A percentile compares a stretch with the other conserved stretches of the same genome.
These are phyloP conservation scores for Choiromyces venosus DNA, from an alignment of 495 filamentous ascomycete species.

Conservation along the genomic window DNA sequence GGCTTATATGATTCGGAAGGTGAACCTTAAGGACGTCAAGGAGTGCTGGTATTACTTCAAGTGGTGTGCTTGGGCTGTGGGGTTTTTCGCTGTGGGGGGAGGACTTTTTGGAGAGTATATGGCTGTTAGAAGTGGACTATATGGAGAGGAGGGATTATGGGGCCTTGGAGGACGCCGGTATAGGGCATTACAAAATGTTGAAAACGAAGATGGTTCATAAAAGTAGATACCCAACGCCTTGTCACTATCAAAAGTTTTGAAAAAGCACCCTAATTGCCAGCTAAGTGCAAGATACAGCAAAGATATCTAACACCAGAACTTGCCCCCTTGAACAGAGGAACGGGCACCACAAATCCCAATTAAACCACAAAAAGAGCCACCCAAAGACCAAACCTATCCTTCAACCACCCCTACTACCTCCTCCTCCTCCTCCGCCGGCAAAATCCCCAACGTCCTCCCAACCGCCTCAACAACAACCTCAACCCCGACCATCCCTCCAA, in stretches of 20 bases:
- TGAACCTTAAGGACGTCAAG: slow-evolving; percentile 72
- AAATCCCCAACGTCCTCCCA: slow-evolving; percentile 45
- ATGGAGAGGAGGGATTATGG: slow-evolving; percentile 36
- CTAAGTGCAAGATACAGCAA: neutral
- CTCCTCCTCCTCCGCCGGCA: neutral
- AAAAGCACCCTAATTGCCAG: neutral
- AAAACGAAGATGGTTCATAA: neutral
- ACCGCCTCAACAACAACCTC: slow-evolving; percentile 62
- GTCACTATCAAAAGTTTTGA: neutral
- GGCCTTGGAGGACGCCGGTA: slow-evolving; percentile 22
- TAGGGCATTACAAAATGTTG: slow-evolving; percentile 4
- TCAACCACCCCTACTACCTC: neutral
- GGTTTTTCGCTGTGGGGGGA: slow-evolving; percentile 56
- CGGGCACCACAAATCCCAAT: neutral
- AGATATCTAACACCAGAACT: neutral
- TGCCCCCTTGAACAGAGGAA: neutral
- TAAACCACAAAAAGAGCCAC: neutral
- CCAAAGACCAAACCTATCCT: neutral
- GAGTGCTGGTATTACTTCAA: slow-evolving; percentile 98
- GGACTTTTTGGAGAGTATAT: slow-evolving; percentile 59
- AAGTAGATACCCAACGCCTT: neutral
- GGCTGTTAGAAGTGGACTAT: slow-evolving; percentile 41
- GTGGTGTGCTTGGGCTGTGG: slow-evolving; percentile 65
- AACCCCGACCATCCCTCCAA: slow-evolving; percentile 75
- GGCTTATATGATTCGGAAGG: slow-evolving; percentile 81